Evolutionary conservation across 1,139 yeast genomes (phyloP), one percentile per base, ranked within the genome.

Genomic region (Saccharomyces hybrid): DNA sequence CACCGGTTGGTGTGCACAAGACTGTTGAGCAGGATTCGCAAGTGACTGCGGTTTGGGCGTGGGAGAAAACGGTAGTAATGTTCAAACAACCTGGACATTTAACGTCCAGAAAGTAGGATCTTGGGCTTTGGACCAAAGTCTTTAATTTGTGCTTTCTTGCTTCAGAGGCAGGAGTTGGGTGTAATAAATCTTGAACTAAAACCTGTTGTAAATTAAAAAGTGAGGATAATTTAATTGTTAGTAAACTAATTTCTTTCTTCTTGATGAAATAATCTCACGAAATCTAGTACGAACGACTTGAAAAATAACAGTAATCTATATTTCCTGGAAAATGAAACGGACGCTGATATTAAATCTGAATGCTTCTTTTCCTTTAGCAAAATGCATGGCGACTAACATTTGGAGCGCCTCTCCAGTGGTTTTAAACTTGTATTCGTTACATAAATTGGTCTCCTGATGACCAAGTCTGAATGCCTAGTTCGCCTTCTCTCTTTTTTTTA

Each of bases 71-170:
- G 68, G 98, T 93, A 78, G 99, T 91, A 81, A 93, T 93, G 85
- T 86, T 88, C 77, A 93, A 84, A 81, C 99, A 93, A 71, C 99
- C 98, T 78, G 95, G 98, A 81, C 98, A 93, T 80, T 91, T 91
- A 71, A 93, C 98, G 74, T 93, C 99, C 96, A 93, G 90, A 88
- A 93, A 93, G 86, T 82, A 93, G 62, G 98, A 91, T 84, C 98
- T 89, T 79, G 99, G 99, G 65, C 87, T 77, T 78, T 93, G 97
- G 67, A 93, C 99, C 75, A 93, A 87, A 73, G 88, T 85, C 90
- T 93, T 93, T 76, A 91, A 85, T 83, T 93, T 93, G 88, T 93
- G 96, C 81, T 91, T 86, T 79, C 84, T 86, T 73, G 89, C 91
- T 84, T 93, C 99, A 68, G 97, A 78, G 76, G 91, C 93, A 75